Base-by-base conservation (phyloP, 2,329 filamentous ascomycete genomes). In the Penicillium sp. region DNA sequence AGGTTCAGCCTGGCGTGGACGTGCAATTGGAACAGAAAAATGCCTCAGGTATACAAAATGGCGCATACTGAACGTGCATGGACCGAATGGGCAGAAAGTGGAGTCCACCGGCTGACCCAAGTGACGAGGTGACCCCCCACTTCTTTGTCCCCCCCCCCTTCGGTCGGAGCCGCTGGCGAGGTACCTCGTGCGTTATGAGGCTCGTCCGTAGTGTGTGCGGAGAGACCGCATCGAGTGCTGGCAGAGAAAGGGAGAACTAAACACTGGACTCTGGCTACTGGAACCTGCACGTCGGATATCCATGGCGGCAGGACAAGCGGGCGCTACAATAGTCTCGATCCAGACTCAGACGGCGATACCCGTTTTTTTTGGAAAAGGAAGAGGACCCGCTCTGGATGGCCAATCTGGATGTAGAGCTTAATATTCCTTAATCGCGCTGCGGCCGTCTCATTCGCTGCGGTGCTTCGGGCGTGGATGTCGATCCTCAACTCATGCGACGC, bases 1-100 rank as follows among this genome's bases (percentile, higher is more conserved):
- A 2, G 11, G 11, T 27, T 34, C 13, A 29, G n/a, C 8, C 29
- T 42, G 29, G 33, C 29, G n/a, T 28, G 18, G 48, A 45, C 35
- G 33, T 52, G 55, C 50, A 48, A 58, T 49, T 57, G 55, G 55
- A 49, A 51, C 50, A 34, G 45, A 51, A 59, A 59, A 59, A 58
- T 56, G 55, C 55, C 56, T 59, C 56, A 57, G 56, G 55, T 48
- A 43, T 54, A 47, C 46, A 50, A 58, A 59, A 59, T 59, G 46
- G 50, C 57, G 53, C 57, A 59, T 53, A 55, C 38, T 56, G 38
- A 46, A 48, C 43, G 43, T 28, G 43, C 49, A 48, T 45, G 32
- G 48, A 50, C 36, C 32, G 25, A 35, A 36, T 33, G 42, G 39
- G 18, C 39, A 43, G 33, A 38, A 29, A 45, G 24, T 28, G 38